These are phyloP conservation scores for Neurospora sp. DNA, from an alignment of 495 filamentous ascomycete genomes.

Conservation along the genomic window DNA sequence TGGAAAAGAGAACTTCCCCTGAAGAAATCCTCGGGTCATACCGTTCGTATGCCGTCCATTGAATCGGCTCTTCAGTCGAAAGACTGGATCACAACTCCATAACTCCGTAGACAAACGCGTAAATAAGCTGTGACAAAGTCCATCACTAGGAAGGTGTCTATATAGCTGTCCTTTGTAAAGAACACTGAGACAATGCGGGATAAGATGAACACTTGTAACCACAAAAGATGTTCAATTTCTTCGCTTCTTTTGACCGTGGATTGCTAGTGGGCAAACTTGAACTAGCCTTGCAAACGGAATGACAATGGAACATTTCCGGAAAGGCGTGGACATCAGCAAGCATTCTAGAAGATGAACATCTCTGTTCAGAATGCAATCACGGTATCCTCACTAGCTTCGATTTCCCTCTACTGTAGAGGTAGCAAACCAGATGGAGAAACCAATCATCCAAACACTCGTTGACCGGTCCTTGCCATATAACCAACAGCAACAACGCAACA, in stretches of 20 bases:
- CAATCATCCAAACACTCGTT: not conserved
- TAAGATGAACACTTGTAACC: not conserved
- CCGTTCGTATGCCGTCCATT: not conserved
- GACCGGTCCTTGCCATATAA: not conserved
- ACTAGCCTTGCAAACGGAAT: not conserved
- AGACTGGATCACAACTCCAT: not conserved
- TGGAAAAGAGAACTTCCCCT: not conserved
- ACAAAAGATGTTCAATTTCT: not conserved
- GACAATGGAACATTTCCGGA: not conserved
- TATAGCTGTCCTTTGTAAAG: not conserved
- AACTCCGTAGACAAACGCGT: not conserved
- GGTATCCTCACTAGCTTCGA: not conserved
- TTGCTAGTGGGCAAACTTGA: not conserved
- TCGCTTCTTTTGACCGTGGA: not conserved
- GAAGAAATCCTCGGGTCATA: not conserved
- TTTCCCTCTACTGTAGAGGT: not conserved
- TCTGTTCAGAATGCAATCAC: not conserved
- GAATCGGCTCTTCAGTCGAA: not conserved
- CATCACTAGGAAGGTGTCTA: not conserved
- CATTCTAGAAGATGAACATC: not conserved
- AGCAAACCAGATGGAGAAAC: not conserved
- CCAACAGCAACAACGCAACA: not conserved
- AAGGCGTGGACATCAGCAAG: not conserved
- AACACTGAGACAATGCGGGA: not conserved
- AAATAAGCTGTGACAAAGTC: not conserved